Conservation (phyloP, 768 basidiomycete species). For the Obba rivulosa region DNA sequence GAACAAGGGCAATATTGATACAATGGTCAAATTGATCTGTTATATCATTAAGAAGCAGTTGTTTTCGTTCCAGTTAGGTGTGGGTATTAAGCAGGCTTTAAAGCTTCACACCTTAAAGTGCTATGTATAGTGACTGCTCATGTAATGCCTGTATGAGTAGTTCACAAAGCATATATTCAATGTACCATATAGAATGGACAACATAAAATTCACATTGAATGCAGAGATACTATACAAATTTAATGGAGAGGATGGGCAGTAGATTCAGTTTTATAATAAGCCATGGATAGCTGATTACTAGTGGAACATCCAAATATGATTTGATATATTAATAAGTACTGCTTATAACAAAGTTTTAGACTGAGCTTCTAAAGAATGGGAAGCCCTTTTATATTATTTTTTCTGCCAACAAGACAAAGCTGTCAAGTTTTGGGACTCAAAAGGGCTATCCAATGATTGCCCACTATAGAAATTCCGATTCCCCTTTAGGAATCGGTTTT, state of each 20-base stretch:
- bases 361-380: neutral
- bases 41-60: too few relatives aligned
- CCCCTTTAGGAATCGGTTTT: too few relatives aligned
- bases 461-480: neutral
- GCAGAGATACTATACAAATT: slow-evolving; percentile 5
- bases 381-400: neutral
- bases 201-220: neutral
- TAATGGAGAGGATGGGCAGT: slow-evolving; percentile 6
- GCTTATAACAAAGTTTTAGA: neutral
- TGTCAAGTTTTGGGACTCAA: neutral
- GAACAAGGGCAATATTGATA: too few relatives aligned
- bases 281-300: slow-evolving; percentile 9
- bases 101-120: too few relatives aligned
- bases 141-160: too few relatives aligned
- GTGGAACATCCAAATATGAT: slow-evolving; percentile 12
- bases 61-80: too few relatives aligned
- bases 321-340: neutral
- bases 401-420: slow-evolving; percentile 7
- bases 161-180: too few relatives aligned
- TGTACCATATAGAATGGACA: too few relatives aligned
- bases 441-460: slow-evolving; percentile 7
- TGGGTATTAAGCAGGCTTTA: too few relatives aligned
- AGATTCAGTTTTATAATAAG: slow-evolving; percentile 9
- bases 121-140: too few relatives aligned
- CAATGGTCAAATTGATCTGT: too few relatives aligned